Evolutionary conservation across 257 asterid species (phyloP).

Genomic region (Jasminum sambac): DNA sequence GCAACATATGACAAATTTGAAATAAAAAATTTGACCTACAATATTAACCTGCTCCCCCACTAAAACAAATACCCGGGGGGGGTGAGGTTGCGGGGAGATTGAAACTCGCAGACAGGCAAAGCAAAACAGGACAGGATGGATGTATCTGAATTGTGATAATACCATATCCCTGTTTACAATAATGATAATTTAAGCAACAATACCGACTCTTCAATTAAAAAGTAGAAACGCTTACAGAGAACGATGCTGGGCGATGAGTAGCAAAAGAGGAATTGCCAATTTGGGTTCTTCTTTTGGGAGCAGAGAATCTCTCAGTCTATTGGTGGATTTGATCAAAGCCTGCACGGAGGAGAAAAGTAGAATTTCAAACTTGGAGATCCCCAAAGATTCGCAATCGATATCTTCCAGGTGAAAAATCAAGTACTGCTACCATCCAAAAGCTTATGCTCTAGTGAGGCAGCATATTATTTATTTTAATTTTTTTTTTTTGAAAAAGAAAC

Average conservation of each 20-base stretch:
- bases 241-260: conserved; percentile 95
- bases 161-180: not conserved
- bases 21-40: conserved; percentile 2
- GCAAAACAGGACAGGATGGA: not conserved
- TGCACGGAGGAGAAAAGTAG: conserved; percentile 37
- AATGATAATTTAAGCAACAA: not conserved
- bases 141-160: not conserved
- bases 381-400: conserved; percentile 4
- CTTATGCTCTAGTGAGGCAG: not conserved
- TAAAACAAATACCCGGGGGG: not conserved
- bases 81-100: no score
- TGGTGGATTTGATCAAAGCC: conserved; percentile 94
- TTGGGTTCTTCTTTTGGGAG: conserved; percentile 90
- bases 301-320: conserved; percentile 89
- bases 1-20: not conserved
- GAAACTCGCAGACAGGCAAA: not conserved
- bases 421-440: not conserved
- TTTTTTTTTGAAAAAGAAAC: no score
- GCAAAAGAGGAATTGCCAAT: conserved; percentile 89
- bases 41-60: not conserved
- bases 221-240: conserved; percentile 62
- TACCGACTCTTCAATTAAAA: conserved; percentile 2
- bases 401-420: not conserved
- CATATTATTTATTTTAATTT: no score
- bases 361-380: conserved; percentile 8